These are phyloP conservation scores for Hydrangea macrophylla DNA, from an alignment of 148 eudicot genomes.

Conservation along the genomic window DNA sequence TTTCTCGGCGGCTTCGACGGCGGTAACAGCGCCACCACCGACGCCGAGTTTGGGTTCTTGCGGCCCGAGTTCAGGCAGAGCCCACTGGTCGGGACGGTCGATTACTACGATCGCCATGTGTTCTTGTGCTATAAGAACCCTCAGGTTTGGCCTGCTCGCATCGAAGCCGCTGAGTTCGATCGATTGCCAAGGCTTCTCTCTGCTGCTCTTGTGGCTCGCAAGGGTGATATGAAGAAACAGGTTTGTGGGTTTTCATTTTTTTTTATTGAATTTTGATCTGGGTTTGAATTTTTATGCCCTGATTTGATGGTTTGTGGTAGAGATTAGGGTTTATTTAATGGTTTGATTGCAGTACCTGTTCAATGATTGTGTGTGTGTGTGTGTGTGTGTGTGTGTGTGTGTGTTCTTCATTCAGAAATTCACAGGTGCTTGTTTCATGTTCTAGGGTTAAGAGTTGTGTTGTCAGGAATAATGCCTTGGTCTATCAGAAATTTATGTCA, in stretches of 20 bases:
- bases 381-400: background rate
- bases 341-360: background rate
- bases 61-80: constrained; percentile 61
- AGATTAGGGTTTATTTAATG: background rate
- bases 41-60: constrained; percentile 54
- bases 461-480: background rate
- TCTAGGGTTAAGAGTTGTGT: constrained; percentile 4
- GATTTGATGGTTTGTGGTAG: background rate
- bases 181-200: constrained; percentile 86
- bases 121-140: constrained; percentile 93
- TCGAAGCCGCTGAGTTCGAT: constrained; percentile 98
- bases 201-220: constrained; percentile 66
- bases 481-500: background rate
- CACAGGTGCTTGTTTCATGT: background rate
- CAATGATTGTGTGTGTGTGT: constrained; percentile 9
- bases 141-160: constrained; percentile 87
- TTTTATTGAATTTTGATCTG: background rate
- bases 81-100: constrained; percentile 59
- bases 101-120: constrained; percentile 76
- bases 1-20: constrained; percentile 28
- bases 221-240: constrained; percentile 54
- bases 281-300: background rate
- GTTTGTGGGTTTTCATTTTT: constrained; percentile 29
- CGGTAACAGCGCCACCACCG: constrained; percentile 20
- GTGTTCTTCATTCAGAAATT: background rate